These are phyloP conservation scores for Microcos paniculata DNA, from an alignment of 345 rosid species.

Conservation along the genomic window DNA sequence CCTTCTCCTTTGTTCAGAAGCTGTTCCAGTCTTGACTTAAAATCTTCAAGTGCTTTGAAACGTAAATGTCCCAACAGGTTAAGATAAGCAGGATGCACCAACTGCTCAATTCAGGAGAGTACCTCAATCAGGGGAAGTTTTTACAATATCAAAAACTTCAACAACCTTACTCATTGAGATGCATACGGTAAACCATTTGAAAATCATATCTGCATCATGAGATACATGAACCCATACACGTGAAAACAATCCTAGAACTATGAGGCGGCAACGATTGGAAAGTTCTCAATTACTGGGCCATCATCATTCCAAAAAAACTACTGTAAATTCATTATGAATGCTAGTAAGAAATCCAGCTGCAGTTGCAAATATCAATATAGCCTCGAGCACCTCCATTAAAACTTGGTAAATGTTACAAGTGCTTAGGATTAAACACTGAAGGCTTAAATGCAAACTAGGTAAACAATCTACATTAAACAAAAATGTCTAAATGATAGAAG, in stretches of 20 bases:
- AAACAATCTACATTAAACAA: not conserved
- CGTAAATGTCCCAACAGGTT: slow-evolving; percentile 63
- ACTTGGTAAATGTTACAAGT: slow-evolving; percentile 1
- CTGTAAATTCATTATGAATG: not conserved
- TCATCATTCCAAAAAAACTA: not conserved
- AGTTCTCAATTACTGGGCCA: not conserved
- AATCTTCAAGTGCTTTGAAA: slow-evolving; percentile 45
- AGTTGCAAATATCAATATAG: not conserved
- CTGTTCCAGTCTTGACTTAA: slow-evolving; percentile 50
- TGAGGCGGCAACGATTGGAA: not conserved
- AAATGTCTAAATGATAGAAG: not conserved
- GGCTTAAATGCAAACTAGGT: slow-evolving; percentile 8
- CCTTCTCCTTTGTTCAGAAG: slow-evolving; percentile 52
- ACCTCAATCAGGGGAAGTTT: not conserved
- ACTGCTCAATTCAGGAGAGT: slow-evolving; percentile 34
- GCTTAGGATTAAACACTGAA: not conserved
- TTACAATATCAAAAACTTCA: not conserved
- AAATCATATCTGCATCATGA: not conserved
- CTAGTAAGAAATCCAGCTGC: not conserved
- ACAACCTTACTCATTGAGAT: not conserved
- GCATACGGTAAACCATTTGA: not conserved
- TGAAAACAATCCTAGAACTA: slow-evolving; percentile 7
- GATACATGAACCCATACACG: too few species aligned
- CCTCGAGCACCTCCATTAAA: not conserved
- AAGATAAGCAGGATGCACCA: slow-evolving; percentile 50